These are phyloP conservation scores for Setomelanomma holmii DNA, from an alignment of 2,329 filamentous ascomycete genomes.

Conservation along the genomic window DNA sequence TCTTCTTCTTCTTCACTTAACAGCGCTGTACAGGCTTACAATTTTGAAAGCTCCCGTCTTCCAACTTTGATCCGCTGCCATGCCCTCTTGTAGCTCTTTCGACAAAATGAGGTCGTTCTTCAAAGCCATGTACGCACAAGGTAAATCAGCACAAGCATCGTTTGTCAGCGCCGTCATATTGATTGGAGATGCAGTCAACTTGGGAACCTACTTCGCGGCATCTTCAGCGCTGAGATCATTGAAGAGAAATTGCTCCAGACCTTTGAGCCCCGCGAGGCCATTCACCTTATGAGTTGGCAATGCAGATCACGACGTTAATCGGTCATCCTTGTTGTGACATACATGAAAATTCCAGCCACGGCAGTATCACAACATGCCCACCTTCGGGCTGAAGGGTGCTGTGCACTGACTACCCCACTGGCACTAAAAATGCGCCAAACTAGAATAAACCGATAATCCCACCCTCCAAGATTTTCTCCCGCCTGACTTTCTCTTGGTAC, in stretches of 20 bases:
- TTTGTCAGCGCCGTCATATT: not conserved
- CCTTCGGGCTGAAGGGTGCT: conserved; percentile 12
- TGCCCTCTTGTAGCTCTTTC: not conserved
- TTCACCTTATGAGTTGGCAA: conserved; percentile 1
- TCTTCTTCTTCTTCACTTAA: no score
- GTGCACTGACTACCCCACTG: conserved; percentile 13
- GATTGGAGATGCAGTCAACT: not conserved
- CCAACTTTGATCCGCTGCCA: not conserved
- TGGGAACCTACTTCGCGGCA: conserved; percentile 4
- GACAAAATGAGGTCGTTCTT: not conserved
- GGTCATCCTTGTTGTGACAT: not conserved
- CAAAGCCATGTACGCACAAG: not conserved
- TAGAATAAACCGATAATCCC: conserved; percentile 17
- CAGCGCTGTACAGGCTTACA: no score
- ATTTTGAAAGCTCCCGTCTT: not conserved
- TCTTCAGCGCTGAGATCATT: conserved; percentile 9
- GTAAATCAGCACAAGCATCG: not conserved
- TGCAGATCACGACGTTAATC: not conserved
- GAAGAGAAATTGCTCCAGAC: conserved; percentile 14
- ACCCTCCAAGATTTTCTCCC: conserved; percentile 4
- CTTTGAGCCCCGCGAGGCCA: conserved; percentile 11
- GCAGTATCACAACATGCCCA: conserved; percentile 5
- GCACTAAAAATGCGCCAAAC: conserved; percentile 18
- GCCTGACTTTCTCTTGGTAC: conserved; percentile 25
- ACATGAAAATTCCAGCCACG: conserved; percentile 16